A percentile compares a stretch with the other conserved stretches of the same genome.
These are phyloP conservation scores for Tardiomyces blankii DNA, from an alignment of 1,139 yeast genomes.

Conservation along the genomic window DNA sequence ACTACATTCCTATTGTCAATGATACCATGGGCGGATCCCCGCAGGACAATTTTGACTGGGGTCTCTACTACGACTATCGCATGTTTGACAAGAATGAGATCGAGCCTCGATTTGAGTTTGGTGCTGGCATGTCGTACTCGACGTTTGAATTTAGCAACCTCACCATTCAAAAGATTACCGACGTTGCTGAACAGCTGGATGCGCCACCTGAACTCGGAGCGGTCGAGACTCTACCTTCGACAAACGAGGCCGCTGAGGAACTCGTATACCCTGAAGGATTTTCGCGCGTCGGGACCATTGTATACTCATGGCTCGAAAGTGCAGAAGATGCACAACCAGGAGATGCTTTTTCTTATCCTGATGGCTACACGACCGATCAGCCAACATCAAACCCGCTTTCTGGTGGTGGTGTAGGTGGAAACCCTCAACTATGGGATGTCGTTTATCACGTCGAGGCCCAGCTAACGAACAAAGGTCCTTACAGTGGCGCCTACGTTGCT, in stretches of 20 bases:
- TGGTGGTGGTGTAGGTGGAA: slow-evolving; percentile 43
- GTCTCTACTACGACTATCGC: slow-evolving; percentile 31
- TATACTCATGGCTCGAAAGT: slow-evolving; percentile 21
- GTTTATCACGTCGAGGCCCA: slow-evolving; percentile 37
- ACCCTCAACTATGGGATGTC: slow-evolving; percentile 26
- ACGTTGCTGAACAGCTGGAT: slow-evolving; percentile 41
- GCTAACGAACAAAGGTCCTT: slow-evolving; percentile 36
- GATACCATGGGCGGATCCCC: slow-evolving; percentile 32
- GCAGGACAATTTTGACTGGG: slow-evolving; percentile 27
- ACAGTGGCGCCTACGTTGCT: slow-evolving; percentile 37
- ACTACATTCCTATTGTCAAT: too few relatives aligned
- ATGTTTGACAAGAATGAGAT: slow-evolving; percentile 43
- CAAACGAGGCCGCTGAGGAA: slow-evolving; percentile 25
- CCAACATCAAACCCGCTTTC: slow-evolving; percentile 30
- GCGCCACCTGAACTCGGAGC: slow-evolving; percentile 22
- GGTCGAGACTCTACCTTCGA: slow-evolving; percentile 10
- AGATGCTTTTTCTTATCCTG: neutral
- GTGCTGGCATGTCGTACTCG: too few relatives aligned
- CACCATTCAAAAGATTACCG: slow-evolving; percentile 29
- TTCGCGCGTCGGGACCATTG: slow-evolving; percentile 11
- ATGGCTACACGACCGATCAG: slow-evolving; percentile 33
- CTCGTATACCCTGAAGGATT: slow-evolving; percentile 36
- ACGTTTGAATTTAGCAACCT: slow-evolving; percentile 27
- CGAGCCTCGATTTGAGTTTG: slow-evolving; percentile 43
- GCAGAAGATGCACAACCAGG: slow-evolving; percentile 8